Base-by-base conservation (phyloP, 192 early-diverging fungal genomes). In the Kickxella alabastrina region DNA sequence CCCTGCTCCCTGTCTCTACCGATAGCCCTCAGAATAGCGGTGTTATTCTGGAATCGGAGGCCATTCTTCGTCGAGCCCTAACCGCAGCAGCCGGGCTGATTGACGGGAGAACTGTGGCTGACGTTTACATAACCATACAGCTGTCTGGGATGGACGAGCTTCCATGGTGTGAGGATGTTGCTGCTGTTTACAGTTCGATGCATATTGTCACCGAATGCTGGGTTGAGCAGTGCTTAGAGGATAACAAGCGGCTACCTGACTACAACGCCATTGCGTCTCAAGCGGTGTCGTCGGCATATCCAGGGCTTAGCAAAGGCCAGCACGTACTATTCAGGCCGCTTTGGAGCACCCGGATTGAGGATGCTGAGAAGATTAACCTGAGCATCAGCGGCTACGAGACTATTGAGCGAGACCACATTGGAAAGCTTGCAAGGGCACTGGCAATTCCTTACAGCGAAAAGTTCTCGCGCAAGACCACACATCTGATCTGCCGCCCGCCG, bases 401-500 rank as follows among this genome's bases (percentile, higher is more conserved):
- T 28, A 47, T 69, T n/a, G 80, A 81, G 50, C 70, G 84, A 6
- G 70, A 72, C 13, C 80, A 83, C 14, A 63, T 85, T 44, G 63
- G 63, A 3, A 63, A 62, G 51, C 76, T 83, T 17, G 65, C 64
- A 0, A 17, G 19, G 27, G 56, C 57, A 2, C 64, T 84, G 21
- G 78, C 74, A 12, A 67, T 75, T 10, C 23, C 55, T 1, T 83
- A 62, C 43, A 79, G 77, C 40, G 81, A 84, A 54, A 60, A 40
- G 25, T 77, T 86, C 44, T 78, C 79, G 10, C 71, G 77, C 28
- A 64, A 43, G 21, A 84, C 85, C 40, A 85, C 87, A 6, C 87
- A 91, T 49, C 50, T 91, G 46, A 72, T 91, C 26, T 89, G 86
- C 56, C 70, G 56, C 0, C 62, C 74, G 14, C 80, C 82, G 17